phyloP scores from a whole-genome alignment of 2,329 filamentous ascomycete species.

The Pestalotiopsis sp. region DNA sequence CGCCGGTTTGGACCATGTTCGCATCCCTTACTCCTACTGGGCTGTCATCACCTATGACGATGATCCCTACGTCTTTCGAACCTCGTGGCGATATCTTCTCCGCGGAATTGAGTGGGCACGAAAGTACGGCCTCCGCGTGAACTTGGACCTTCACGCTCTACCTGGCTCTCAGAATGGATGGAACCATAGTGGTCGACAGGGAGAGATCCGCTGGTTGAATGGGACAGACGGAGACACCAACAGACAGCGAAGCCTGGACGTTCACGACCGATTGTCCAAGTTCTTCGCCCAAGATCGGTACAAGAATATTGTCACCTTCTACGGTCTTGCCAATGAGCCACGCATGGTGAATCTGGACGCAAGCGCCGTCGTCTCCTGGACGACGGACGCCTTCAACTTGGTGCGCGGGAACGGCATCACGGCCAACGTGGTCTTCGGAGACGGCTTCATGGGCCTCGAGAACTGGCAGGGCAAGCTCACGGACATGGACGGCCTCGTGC shows the following conservation, averaged over 20 bases:
- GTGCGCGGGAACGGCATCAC: constrained; percentile 78
- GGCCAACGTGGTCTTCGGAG: constrained; percentile 80
- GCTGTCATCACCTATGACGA: constrained; percentile 81
- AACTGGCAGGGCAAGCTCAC: constrained; percentile 90
- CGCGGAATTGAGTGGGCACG: constrained; percentile 92
- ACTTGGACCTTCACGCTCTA: constrained; percentile 89
- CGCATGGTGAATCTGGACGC: constrained; percentile 76
- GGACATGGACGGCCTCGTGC: constrained; percentile 70
- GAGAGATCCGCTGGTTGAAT: constrained; percentile 84
- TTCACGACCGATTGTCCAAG: constrained; percentile 83
- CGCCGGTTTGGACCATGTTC: constrained; percentile 94
- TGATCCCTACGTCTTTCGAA: constrained; percentile 86
- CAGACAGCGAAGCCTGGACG: constrained; percentile 78
- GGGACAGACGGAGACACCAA: constrained; percentile 83
- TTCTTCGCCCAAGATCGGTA: constrained; percentile 96
- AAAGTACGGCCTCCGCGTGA: constrained; percentile 88
- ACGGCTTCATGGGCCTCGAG: constrained; percentile 88
- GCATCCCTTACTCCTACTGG: constrained; percentile 96
- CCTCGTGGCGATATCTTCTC: constrained; percentile 91
- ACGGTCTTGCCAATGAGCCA: constrained; percentile 94
- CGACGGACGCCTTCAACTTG: constrained; percentile 69
- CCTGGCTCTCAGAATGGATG: constrained; percentile 96
- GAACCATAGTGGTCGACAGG: constrained; percentile 91
- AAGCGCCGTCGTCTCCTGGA: constrained; percentile 77
- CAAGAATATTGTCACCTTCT: constrained; percentile 88